These are phyloP conservation scores for Carpinus fangiana DNA, from an alignment of 306 rosid genomes.

Conservation along the genomic window DNA sequence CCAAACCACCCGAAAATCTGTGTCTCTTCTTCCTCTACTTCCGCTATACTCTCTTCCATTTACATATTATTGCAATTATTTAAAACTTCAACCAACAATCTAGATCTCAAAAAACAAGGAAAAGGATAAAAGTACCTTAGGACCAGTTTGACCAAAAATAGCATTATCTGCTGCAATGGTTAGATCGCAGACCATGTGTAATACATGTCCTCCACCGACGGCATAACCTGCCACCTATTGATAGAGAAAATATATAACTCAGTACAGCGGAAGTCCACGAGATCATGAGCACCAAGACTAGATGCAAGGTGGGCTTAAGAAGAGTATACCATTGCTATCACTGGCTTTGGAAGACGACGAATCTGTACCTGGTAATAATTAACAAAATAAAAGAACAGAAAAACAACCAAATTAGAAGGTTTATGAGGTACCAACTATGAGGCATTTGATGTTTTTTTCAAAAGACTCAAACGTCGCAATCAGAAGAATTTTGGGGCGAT, in stretches of 20 bases:
- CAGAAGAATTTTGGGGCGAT: neutral
- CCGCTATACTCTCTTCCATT: no score
- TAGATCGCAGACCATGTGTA: slow-evolving; percentile 89
- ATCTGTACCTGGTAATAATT: slow-evolving; percentile 60
- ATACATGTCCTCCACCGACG: slow-evolving; percentile 83
- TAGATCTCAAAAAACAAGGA: neutral
- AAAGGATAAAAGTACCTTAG: slow-evolving; percentile 60
- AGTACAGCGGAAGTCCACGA: neutral
- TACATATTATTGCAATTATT: no score
- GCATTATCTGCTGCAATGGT: slow-evolving; percentile 95
- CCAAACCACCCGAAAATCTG: no score
- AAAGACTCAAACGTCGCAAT: neutral
- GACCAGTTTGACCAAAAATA: slow-evolving; percentile 95
- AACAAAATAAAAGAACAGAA: neutral
- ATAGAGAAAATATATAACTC: neutral
- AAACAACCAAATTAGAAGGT: neutral
- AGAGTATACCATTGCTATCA: slow-evolving; percentile 77
- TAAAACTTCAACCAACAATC: neutral
- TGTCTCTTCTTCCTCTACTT: no score
- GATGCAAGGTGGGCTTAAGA: slow-evolving; percentile 11
- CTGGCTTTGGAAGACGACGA: slow-evolving; percentile 93
- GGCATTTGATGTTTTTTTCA: neutral
- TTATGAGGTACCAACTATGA: neutral
- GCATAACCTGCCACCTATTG: slow-evolving; percentile 95
- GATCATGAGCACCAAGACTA: neutral